A percentile compares a stretch with the other conserved stretches of the same genome.
These are phyloP conservation scores for Coemansia sp. DNA, from an alignment of 192 early-diverging fungal species.

Conservation along the genomic window DNA sequence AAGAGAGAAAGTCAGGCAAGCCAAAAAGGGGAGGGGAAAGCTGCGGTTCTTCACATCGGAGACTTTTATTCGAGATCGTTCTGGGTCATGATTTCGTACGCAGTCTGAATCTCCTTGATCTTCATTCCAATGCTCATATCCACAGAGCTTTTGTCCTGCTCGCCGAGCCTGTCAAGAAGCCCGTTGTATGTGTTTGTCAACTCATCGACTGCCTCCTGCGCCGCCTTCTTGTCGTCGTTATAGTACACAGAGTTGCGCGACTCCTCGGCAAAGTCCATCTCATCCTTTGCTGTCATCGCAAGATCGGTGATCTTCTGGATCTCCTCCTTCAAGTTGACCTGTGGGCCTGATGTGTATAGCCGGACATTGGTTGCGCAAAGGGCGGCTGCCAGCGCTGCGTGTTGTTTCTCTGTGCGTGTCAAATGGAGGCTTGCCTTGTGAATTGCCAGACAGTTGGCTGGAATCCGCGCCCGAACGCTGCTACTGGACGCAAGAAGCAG, in stretches of 20 bases:
- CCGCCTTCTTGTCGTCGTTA: slow-evolving; percentile 48
- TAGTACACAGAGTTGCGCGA: slow-evolving; percentile 55
- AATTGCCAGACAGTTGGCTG: neutral
- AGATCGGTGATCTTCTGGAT: slow-evolving; percentile 49
- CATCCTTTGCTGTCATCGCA: slow-evolving; percentile 48
- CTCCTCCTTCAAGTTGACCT: slow-evolving; percentile 39
- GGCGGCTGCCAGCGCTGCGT: neutral
- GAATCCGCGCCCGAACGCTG: neutral
- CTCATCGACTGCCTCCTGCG: slow-evolving; percentile 52
- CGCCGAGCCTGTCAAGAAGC: slow-evolving; percentile 28
- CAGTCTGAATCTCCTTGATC: slow-evolving; percentile 53
- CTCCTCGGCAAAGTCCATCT: slow-evolving; percentile 55
- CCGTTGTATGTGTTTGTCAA: slow-evolving; percentile 30
- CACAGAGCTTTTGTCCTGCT: slow-evolving; percentile 21
- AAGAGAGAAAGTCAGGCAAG: neutral
- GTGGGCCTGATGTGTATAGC: neutral
- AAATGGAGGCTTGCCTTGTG: neutral
- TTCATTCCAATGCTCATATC: slow-evolving; percentile 46
- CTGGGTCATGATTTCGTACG: slow-evolving; percentile 51
- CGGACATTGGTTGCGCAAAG: neutral
- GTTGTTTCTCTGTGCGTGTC: neutral
- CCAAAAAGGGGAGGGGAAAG: neutral
- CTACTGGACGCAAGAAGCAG: neutral
- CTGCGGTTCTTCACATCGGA: neutral
- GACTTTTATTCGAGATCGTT: slow-evolving; percentile 27